Conservation (phyloP, 2,329 filamentous ascomycete species). For the Pezicula carpinea region DNA sequence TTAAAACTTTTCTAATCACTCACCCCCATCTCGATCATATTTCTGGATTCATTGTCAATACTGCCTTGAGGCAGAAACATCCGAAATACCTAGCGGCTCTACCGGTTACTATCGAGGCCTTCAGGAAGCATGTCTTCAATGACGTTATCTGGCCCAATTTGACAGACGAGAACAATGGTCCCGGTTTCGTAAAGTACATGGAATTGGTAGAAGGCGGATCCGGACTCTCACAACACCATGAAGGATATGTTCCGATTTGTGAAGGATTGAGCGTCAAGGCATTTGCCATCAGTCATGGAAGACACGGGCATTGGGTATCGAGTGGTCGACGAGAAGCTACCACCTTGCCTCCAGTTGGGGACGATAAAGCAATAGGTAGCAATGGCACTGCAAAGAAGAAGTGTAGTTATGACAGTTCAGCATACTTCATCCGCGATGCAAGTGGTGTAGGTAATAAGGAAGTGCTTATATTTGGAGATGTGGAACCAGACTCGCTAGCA, state of each 20-base stretch:
- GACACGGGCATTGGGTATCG: conserved; percentile 60
- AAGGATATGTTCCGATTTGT: conserved; percentile 84
- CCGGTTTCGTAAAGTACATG: conserved; percentile 86
- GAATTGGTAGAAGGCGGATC: conserved; percentile 86
- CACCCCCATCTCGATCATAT: conserved; percentile 98
- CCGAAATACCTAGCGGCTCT: conserved; percentile 85
- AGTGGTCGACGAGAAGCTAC: conserved; percentile 5
- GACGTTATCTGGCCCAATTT: conserved; percentile 97
- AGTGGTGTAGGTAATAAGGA: conserved; percentile 56
- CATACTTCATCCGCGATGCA: conserved; percentile 84
- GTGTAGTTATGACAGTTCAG: conserved; percentile 82
- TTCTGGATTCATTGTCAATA: conserved; percentile 88
- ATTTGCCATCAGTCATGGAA: conserved; percentile 83
- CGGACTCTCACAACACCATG: conserved; percentile 77
- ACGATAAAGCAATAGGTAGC: no score
- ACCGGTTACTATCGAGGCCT: conserved; percentile 82
- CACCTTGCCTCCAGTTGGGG: no score
- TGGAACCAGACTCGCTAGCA: conserved; percentile 86
- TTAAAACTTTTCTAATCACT: conserved; percentile 88
- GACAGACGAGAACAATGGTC: conserved; percentile 92
- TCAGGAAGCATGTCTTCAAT: conserved; percentile 96
- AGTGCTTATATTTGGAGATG: conserved; percentile 90
- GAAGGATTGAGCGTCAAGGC: conserved; percentile 86
- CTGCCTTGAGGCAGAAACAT: conserved; percentile 74
- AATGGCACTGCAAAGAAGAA: conserved; percentile 31